Base-by-base conservation (phyloP, 2,329 filamentous ascomycete species). In the Fusarium coicis region DNA sequence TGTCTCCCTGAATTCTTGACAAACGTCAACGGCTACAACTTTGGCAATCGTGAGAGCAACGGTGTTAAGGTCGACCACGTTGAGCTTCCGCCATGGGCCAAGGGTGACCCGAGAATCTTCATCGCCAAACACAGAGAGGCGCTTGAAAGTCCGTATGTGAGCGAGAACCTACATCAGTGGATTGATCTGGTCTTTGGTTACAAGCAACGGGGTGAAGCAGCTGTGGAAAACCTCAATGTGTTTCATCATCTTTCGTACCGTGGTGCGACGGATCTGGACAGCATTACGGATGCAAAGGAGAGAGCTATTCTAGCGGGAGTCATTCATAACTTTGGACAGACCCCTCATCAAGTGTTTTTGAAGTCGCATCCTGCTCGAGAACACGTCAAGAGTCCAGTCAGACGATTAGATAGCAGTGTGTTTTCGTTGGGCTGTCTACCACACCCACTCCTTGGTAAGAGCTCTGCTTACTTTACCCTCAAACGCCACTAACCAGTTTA, bases 311-410 rank as follows among this genome's bases (percentile, higher is more conserved):
- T 95, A 1, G 98, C 97, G 60, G 94, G 94, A 39, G 97, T 98
- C 75, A 98, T 99, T 76, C 96, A 99, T 82, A 98, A 98, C 77
- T 99, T 99, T 81, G 96, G 96, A 1, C 96, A 99, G 81, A 99
- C 97, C 4, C 96, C 97, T 4, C 93, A 97, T 76, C 97, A 99
- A 80, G 93, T 98, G 21, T 99, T 98, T 80, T 89, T 90, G 49
- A 92, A 92, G 66, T 87, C 93, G 18, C 96, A 99, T 81, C 91
- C 93, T 7, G 84, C 89, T n/a, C 89, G 92, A 19, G 95, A 97
- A 73, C 88, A 93, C 63, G 83, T 88, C 9, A 85, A 89, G 28
- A 89, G 91, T 61, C 91, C 90, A 10, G 85, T 88, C 7, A 90
- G 89, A 63, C 89, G 94, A 63, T 85, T 99, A 1, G 96, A 99